Base-by-base conservation (phyloP, 352 stramenopile genomes). In the Phytopythium boreale region DNA sequence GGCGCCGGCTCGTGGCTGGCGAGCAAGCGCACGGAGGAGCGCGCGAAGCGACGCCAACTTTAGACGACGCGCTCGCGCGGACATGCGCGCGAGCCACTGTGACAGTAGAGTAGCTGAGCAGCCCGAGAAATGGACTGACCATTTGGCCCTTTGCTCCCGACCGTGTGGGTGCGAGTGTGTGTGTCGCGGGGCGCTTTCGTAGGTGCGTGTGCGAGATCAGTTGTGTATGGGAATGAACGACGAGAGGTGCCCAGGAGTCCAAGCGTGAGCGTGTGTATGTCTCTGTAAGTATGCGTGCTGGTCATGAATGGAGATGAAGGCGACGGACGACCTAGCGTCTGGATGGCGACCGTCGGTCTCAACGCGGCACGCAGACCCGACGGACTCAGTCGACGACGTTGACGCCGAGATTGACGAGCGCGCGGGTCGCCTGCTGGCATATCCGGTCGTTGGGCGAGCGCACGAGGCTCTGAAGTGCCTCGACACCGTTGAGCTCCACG, bases 351-450 rank as follows among this genome's bases (percentile, higher is more conserved):
- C 3, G 37, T 19, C 14, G 37, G 37, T 11, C 17, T 46, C 41
- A 15, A 46, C 9, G 41, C 12, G 41, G 4, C 5, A 2, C 6
- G 3, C 37, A 10, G 5, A 22, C 17, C 17, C 43, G 20, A 26
- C 8, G 43, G 43, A 3, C 12, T 73, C 74, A 95, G 58, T 92
- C 79, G n/a, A 91, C 78, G 56, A 90, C 81, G 61, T 80, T 93
- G 53, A 96, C 82, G 56, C 87, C 88, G n/a, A 97, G 66, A 65
- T 97, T 97, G 31, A 93, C 86, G 49, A 97, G 84, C 14, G 89
- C 89, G 7, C 88, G 81, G 34, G 84, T 92, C 31, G 89, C 89
- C 56, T 97, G 89, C 55, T 93, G 85, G 83, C 87, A 93, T 87
- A 96, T 95, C 68, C 89, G 75, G 65, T 96, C 86, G 58, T 96